These are phyloP conservation scores for Mangifera indica DNA, from an alignment of 345 rosid species.

Conservation along the genomic window DNA sequence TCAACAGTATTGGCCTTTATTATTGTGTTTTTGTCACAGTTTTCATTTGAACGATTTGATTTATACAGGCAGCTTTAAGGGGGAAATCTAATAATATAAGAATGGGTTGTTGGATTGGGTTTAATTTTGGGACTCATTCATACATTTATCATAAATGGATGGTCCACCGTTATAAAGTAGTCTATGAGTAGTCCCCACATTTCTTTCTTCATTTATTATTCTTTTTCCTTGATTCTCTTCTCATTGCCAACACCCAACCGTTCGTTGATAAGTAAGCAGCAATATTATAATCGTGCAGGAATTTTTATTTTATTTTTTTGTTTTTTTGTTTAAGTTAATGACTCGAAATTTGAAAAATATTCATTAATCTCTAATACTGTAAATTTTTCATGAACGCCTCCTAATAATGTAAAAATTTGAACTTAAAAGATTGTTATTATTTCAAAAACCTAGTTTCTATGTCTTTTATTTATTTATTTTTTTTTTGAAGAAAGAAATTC, in stretches of 20 bases:
- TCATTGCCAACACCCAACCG: neutral
- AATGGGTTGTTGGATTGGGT: neutral
- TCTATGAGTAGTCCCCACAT: neutral
- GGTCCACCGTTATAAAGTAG: conserved; percentile 16
- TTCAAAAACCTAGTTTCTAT: neutral
- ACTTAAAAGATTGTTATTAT: neutral
- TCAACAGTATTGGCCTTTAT: too few species aligned
- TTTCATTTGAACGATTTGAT: neutral
- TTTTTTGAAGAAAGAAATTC: too few species aligned
- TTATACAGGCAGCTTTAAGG: too few species aligned
- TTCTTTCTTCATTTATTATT: neutral
- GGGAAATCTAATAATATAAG: neutral
- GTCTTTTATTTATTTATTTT: too few species aligned
- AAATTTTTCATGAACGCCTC: too few species aligned
- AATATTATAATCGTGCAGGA: neutral
- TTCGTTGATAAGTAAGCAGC: neutral
- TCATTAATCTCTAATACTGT: too few species aligned
- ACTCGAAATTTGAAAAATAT: too few species aligned
- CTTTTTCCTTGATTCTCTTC: neutral
- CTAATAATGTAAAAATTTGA: too few species aligned
- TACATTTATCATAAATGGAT: neutral
- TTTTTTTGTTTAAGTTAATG: too few species aligned
- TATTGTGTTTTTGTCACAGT: neutral
- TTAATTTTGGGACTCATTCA: conserved; percentile 12
- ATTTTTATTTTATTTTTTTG: neutral